These are phyloP conservation scores for Eucalyptus coolabah DNA, from an alignment of 345 rosid genomes.

Conservation along the genomic window DNA sequence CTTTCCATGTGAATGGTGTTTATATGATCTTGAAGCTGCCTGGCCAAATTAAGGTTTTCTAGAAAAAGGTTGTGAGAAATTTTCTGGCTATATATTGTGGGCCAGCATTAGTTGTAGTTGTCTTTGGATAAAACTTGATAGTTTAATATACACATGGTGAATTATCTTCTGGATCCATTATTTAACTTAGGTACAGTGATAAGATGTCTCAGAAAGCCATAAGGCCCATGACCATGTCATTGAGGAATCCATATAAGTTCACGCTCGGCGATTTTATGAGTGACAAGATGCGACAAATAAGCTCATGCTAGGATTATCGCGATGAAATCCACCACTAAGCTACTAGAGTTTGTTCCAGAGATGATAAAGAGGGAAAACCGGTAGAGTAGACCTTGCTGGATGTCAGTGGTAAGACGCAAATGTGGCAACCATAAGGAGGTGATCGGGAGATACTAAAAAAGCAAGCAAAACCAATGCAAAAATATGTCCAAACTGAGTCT, in stretches of 20 bases:
- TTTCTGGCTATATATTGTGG: background rate
- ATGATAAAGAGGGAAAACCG: background rate
- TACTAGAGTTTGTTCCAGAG: background rate
- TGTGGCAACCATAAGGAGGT: background rate
- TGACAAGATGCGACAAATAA: background rate
- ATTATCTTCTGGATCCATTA: background rate
- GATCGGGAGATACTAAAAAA: background rate
- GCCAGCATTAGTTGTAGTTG: background rate
- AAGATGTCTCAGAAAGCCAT: background rate
- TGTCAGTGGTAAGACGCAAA: background rate
- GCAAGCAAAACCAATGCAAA: background rate
- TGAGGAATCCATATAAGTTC: background rate
- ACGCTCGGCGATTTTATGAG: background rate
- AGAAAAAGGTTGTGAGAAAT: background rate
- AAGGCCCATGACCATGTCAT: background rate
- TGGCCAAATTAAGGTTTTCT: background rate
- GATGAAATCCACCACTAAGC: background rate
- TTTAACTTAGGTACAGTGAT: background rate
- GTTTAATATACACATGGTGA: background rate
- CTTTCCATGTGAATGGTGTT: too few species aligned
- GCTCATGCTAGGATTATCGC: background rate
- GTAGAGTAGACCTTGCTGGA: background rate
- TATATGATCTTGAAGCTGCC: too few species aligned
- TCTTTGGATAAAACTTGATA: fast-evolving
- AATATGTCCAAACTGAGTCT: background rate